These are phyloP conservation scores for Abrus pulchellus DNA, from an alignment of 306 rosid genomes.

Conservation along the genomic window DNA sequence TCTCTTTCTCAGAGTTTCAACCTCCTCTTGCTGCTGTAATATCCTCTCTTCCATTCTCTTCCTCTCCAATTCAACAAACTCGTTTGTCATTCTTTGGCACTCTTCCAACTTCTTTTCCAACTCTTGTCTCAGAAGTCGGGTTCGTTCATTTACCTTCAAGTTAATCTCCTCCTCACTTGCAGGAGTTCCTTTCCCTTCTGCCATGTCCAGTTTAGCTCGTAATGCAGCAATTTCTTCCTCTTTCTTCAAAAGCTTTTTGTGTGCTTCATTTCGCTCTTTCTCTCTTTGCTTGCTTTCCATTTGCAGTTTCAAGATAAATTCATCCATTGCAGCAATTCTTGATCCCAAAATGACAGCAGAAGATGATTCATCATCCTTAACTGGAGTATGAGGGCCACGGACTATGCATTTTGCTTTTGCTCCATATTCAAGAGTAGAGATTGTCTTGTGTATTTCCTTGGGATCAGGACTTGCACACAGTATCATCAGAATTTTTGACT, in stretches of 20 bases:
- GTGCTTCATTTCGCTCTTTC: slow-evolving; percentile 85
- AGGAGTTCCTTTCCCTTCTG: slow-evolving; percentile 60
- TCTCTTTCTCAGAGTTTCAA: slow-evolving; percentile 82
- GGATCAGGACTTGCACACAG: slow-evolving; percentile 98
- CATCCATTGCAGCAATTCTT: slow-evolving; percentile 94
- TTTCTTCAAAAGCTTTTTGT: slow-evolving; percentile 78
- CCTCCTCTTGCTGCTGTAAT: slow-evolving; percentile 89
- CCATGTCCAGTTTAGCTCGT: slow-evolving; percentile 67
- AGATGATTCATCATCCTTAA: slow-evolving; percentile 84
- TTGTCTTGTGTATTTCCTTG: slow-evolving; percentile 96
- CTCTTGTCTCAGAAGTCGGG: slow-evolving; percentile 72
- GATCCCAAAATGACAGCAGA: slow-evolving; percentile 92
- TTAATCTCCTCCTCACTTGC: slow-evolving; percentile 84
- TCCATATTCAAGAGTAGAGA: slow-evolving; percentile 95
- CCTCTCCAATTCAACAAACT: slow-evolving; percentile 88
- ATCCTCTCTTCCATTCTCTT: slow-evolving; percentile 95
- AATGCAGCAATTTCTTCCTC: slow-evolving; percentile 82
- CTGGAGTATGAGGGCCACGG: slow-evolving; percentile 90
- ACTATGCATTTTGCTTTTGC: slow-evolving; percentile 98
- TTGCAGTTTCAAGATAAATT: slow-evolving; percentile 87
- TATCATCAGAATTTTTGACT: slow-evolving; percentile 91
- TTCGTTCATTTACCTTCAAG: slow-evolving; percentile 75
- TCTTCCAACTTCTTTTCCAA: slow-evolving; percentile 90
- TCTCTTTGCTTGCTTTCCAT: slow-evolving; percentile 86
- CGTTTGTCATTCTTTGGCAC: slow-evolving; percentile 90